These are phyloP conservation scores for Guillardia theta DNA, from an alignment of 78 protist species.

Conservation along the genomic window DNA sequence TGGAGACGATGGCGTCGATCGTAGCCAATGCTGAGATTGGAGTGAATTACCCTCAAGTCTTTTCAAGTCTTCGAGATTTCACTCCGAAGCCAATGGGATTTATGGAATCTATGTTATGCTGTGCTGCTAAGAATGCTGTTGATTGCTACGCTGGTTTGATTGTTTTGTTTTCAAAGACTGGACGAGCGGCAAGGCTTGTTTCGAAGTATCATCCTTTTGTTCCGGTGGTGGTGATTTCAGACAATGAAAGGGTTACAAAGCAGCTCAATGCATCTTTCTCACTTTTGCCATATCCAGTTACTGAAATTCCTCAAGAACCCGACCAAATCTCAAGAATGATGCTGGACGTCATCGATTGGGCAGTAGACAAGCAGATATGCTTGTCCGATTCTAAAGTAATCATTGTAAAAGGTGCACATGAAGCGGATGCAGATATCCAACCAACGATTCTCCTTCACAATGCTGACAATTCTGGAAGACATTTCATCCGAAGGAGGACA, in stretches of 20 bases:
- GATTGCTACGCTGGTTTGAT: background rate
- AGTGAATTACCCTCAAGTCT: background rate
- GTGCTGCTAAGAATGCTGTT: conserved; percentile 22
- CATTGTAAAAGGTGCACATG: background rate
- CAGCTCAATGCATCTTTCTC: background rate
- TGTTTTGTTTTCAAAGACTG: conserved; percentile 53
- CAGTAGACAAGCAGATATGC: background rate
- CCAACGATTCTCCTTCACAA: background rate
- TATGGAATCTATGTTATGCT: background rate
- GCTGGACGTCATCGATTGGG: background rate
- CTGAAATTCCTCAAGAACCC: background rate
- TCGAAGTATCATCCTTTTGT: conserved; percentile 49
- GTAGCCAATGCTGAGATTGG: conserved; percentile 45
- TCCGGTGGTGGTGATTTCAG: conserved; percentile 19
- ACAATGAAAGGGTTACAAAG: background rate
- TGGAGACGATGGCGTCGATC: conserved; percentile 39
- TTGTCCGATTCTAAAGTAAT: background rate
- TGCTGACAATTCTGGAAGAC: background rate
- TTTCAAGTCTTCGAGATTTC: background rate
- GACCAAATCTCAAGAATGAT: background rate
- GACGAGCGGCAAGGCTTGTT: conserved; percentile 44
- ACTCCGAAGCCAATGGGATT: background rate
- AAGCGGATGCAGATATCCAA: background rate
- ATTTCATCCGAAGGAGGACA: background rate
- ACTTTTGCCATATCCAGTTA: background rate